Percentiles rank a stretch among this genome's conserved stretches.
phyloP scores from a whole-genome alignment of 129 eudicot species.

The Tagetes erecta region DNA sequence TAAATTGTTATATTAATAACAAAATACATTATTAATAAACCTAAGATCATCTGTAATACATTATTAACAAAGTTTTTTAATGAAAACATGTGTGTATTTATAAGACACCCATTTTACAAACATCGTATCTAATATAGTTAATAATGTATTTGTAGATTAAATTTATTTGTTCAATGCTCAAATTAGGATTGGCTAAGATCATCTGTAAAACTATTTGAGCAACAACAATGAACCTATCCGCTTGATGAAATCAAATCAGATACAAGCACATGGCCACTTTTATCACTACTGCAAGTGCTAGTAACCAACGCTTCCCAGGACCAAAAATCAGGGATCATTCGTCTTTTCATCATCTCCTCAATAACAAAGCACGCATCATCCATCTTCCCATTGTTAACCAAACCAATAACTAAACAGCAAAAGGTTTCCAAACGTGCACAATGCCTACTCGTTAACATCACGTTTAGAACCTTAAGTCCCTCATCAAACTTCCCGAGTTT shows the following conservation, averaged over 20 bases:
- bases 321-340: slow-evolving; percentile 42
- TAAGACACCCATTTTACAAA: too few relatives aligned
- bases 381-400: slow-evolving; percentile 50
- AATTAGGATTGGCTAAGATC: not conserved
- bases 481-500: slow-evolving; percentile 54
- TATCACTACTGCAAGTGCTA: slow-evolving; percentile 34
- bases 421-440: slow-evolving; percentile 76
- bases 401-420: slow-evolving; percentile 59
- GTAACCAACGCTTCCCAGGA: slow-evolving; percentile 65
- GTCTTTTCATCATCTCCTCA: slow-evolving; percentile 81
- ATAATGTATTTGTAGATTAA: too few relatives aligned
- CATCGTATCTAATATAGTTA: too few relatives aligned
- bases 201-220: not conserved
- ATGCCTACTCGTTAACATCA: slow-evolving; percentile 63
- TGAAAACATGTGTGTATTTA: too few relatives aligned
- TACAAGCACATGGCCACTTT: slow-evolving; percentile 22
- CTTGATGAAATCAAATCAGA: slow-evolving; percentile 29
- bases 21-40: not conserved
- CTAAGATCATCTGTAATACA: not conserved
- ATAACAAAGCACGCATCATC: slow-evolving; percentile 67
- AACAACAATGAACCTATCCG: slow-evolving; percentile 9
- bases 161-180: too few relatives aligned
- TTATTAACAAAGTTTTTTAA: too few relatives aligned
- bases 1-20: not conserved
- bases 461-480: slow-evolving; percentile 72